A percentile compares a stretch with the other conserved stretches of the same genome.
These are phyloP conservation scores for Cicer chorassanicum DNA, from an alignment of 306 rosid genomes.

Conservation along the genomic window DNA sequence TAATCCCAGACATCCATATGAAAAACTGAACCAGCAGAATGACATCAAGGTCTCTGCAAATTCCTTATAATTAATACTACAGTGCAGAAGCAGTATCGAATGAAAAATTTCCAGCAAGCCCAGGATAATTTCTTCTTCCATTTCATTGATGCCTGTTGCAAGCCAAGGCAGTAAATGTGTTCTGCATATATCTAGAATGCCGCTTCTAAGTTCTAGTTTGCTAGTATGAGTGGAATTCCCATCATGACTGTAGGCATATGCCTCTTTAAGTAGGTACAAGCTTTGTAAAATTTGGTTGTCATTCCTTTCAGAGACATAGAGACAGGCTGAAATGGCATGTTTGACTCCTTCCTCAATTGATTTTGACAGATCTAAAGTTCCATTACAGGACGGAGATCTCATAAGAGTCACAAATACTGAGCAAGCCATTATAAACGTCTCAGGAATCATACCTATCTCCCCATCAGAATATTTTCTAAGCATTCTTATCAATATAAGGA, in stretches of 20 bases:
- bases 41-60: constrained; percentile 68
- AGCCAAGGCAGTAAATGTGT: constrained; percentile 82
- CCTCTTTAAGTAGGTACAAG: constrained; percentile 81
- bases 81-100: constrained; percentile 65
- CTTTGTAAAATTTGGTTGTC: constrained; percentile 66
- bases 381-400: constrained; percentile 67
- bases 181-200: constrained; percentile 61
- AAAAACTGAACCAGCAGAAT: constrained; percentile 80
- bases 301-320: constrained; percentile 59
- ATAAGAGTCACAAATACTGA: constrained; percentile 68
- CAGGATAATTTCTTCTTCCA: constrained; percentile 77
- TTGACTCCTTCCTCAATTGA: constrained; percentile 63
- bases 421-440: constrained; percentile 70
- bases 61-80: constrained; percentile 50
- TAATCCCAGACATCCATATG: constrained; percentile 86
- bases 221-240: constrained; percentile 51
- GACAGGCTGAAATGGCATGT: constrained; percentile 71
- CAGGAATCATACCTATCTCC: constrained; percentile 77
- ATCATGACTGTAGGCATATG: constrained; percentile 62
- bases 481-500: constrained; percentile 66
- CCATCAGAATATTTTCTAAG: constrained; percentile 70
- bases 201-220: constrained; percentile 53
- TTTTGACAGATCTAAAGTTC: constrained; percentile 55
- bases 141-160: constrained; percentile 57
- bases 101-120: constrained; percentile 82